Base-by-base conservation (phyloP, 768 basidiomycete genomes). In the Pleurotus platypus region DNA sequence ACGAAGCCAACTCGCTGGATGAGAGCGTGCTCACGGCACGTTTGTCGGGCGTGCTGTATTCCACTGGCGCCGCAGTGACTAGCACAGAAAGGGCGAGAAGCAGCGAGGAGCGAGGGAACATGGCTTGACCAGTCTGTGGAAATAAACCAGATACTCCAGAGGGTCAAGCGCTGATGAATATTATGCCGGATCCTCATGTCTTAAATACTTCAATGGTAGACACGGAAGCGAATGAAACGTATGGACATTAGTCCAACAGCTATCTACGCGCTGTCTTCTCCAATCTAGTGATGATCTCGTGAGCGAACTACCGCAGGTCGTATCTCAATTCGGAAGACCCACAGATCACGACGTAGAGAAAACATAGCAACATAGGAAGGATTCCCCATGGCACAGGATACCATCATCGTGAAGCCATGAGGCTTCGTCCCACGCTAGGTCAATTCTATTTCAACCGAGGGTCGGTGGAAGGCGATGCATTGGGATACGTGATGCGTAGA, bases 1-100 rank as follows among this genome's bases (percentile, higher is more conserved):
- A 71, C n/a, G 58, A 67, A 9, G 71, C 55, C 43, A 81, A 63
- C 49, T 75, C 66, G 0, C 63, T 46, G 0, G 70, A 11, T 0
- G 77, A 69, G 4, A 72, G 26, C 5, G 64, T 54, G 5, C 68
- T 65, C 6, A 63, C 62, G 5, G 62, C 49, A 26, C 51, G 51
- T n/a, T 42, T 54, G n/a, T 6, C 39, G 9, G n/a, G 49, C 2
- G 13, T 13, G 46, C 16, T 35, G 15, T 50, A 35, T 13, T 54
- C 51, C 12, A 54, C 35, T n/a, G 51, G 51, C 16, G 51, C 51
- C 8, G 51, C 51, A 18, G n/a, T 30, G 39, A 54, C 51, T 9
- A 54, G 39, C 18, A 30, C 39, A 24, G 39, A 22, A 18, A 54
- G 6, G 38, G 42, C 37, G 39, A 20, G 13, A 2, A 54, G 16